These are phyloP conservation scores for Talinum fruticosum DNA, from an alignment of 148 eudicot species.

Conservation along the genomic window DNA sequence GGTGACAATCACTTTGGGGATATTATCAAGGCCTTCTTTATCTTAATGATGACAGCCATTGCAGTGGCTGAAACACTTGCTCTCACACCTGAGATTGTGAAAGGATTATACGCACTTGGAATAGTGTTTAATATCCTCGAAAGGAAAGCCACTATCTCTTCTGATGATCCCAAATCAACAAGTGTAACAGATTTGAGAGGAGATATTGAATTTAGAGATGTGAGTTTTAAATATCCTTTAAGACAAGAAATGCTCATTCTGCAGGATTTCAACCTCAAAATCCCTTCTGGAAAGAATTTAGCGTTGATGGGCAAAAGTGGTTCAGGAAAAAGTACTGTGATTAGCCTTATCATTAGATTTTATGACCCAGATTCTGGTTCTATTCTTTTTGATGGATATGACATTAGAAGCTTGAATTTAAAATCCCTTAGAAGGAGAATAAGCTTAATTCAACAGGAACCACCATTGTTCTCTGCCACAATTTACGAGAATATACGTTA, in stretches of 20 bases:
- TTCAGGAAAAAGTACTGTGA: slow-evolving; percentile 68
- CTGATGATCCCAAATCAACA: slow-evolving; percentile 35
- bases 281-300: slow-evolving; percentile 51
- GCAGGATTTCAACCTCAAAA: slow-evolving; percentile 38
- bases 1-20: slow-evolving; percentile 46
- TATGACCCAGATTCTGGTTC: slow-evolving; percentile 60
- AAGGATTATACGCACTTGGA: slow-evolving; percentile 55
- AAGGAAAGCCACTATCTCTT: slow-evolving; percentile 42
- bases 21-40: slow-evolving; percentile 68
- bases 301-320: slow-evolving; percentile 85
- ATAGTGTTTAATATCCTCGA: slow-evolving; percentile 52
- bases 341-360: slow-evolving; percentile 51
- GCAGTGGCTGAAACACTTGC: slow-evolving; percentile 68
- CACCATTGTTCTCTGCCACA: slow-evolving; percentile 63
- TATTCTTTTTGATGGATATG: slow-evolving; percentile 45
- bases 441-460: slow-evolving; percentile 82
- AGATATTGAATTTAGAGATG: slow-evolving; percentile 49
- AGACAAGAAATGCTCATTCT: slow-evolving; percentile 52
- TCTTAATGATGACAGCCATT: slow-evolving; percentile 55
- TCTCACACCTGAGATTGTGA: slow-evolving; percentile 63
- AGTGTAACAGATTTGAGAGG: slow-evolving; percentile 40
- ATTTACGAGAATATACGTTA: slow-evolving; percentile 64
- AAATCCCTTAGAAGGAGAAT: slow-evolving; percentile 47
- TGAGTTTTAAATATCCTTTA: slow-evolving; percentile 54
- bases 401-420: slow-evolving; percentile 46